Conservation (phyloP, 768 basidiomycete species). For the Pisolithus orientalis region DNA sequence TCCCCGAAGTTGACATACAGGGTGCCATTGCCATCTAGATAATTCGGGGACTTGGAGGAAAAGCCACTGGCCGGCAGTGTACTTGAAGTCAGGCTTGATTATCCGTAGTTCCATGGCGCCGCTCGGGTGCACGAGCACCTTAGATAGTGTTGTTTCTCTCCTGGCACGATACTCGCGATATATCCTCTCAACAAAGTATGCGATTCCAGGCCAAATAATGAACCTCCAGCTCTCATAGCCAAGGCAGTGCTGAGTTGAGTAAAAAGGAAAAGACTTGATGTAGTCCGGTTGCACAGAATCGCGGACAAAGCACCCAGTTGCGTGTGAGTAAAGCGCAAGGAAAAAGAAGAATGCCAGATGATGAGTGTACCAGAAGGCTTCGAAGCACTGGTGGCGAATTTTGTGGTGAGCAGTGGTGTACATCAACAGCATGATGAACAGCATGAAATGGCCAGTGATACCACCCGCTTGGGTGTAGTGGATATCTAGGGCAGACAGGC, state of each 20-base stretch:
- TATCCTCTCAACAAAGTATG: slow-evolving; percentile 84
- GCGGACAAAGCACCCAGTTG: slow-evolving; percentile 93
- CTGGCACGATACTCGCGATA: slow-evolving; percentile 80
- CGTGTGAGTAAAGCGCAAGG: slow-evolving; percentile 84
- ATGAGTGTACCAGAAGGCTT: slow-evolving; percentile 96
- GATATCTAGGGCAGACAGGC: slow-evolving; percentile 70
- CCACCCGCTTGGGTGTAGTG: slow-evolving; percentile 87
- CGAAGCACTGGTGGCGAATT: slow-evolving; percentile 85
- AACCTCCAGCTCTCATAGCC: slow-evolving; percentile 90
- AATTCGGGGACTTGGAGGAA: slow-evolving; percentile 87
- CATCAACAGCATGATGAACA: slow-evolving; percentile 88
- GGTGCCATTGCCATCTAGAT: slow-evolving; percentile 87
- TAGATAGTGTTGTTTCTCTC: slow-evolving; percentile 69
- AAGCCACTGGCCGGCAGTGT: slow-evolving; percentile 88
- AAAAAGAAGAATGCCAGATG: slow-evolving; percentile 94
- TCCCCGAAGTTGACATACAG: slow-evolving; percentile 50
- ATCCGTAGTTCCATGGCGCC: slow-evolving; percentile 94
- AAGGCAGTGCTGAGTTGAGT: slow-evolving; percentile 79
- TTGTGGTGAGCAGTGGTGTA: slow-evolving; percentile 88
- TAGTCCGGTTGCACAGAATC: slow-evolving; percentile 72
- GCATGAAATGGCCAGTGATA: slow-evolving; percentile 95
- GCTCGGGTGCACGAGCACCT: slow-evolving; percentile 85
- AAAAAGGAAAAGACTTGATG: slow-evolving; percentile 74
- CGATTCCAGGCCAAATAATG: slow-evolving; percentile 86
- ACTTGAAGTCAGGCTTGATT: slow-evolving; percentile 86